Conservation (phyloP, 2,329 filamentous ascomycete genomes). For the Aspergillus sergii region DNA sequence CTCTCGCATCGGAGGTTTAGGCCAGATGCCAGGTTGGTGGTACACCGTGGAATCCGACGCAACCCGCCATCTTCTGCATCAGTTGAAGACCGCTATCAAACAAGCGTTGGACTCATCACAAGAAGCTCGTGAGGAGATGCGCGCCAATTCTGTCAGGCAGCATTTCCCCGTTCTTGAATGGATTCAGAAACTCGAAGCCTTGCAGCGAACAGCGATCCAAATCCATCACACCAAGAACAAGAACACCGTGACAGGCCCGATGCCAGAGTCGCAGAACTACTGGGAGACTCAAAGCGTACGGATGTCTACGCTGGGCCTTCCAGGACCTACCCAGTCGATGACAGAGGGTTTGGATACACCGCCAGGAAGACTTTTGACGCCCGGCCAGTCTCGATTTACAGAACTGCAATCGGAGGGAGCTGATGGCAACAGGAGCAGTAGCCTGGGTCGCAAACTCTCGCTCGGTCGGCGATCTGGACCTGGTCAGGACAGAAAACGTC, state of each 20-base stretch:
- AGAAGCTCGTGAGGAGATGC: slow-evolving; percentile 62
- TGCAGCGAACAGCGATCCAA: slow-evolving; percentile 63
- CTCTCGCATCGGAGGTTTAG: slow-evolving; percentile 66
- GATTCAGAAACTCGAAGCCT: slow-evolving; percentile 65
- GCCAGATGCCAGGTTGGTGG: slow-evolving; percentile 73
- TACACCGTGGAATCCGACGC: slow-evolving; percentile 68
- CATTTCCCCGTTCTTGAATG: slow-evolving; percentile 69
- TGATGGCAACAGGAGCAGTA: slow-evolving; percentile 27
- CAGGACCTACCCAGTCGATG: not conserved
- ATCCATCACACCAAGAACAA: slow-evolving; percentile 53
- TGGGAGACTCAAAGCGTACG: slow-evolving; percentile 46
- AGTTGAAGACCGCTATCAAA: slow-evolving; percentile 67
- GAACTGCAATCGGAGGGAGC: slow-evolving; percentile 33
- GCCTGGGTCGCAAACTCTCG: slow-evolving; percentile 40
- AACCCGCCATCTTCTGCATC: slow-evolving; percentile 63
- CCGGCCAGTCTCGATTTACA: slow-evolving; percentile 11
- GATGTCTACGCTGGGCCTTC: slow-evolving; percentile 29
- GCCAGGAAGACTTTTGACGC: slow-evolving; percentile 31
- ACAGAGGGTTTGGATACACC: not conserved
- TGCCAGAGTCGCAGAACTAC: slow-evolving; percentile 38
- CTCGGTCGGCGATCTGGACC: slow-evolving; percentile 45
- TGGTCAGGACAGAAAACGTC: slow-evolving; percentile 29
- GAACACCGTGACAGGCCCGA: slow-evolving; percentile 29
- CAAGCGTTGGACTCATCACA: slow-evolving; percentile 60
- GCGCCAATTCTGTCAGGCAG: slow-evolving; percentile 65